phyloP scores from a whole-genome alignment of 352 stramenopile species.

The Phytophthora cryptogea region DNA sequence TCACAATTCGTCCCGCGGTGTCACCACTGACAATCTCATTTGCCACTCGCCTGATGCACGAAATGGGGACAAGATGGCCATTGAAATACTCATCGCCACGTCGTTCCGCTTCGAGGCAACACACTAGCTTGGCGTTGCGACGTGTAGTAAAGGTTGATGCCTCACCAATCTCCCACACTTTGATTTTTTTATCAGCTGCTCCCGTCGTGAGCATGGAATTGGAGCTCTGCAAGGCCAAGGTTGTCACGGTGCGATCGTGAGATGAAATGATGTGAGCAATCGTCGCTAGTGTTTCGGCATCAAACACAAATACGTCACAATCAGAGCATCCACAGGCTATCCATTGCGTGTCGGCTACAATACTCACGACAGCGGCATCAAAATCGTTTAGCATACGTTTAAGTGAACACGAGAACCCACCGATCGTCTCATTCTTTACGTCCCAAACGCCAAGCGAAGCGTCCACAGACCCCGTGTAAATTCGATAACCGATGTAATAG shows the following conservation, averaged over 20 bases:
- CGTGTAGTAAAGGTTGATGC: constrained; percentile 27
- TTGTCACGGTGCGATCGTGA: constrained; percentile 54
- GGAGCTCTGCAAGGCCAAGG: constrained; percentile 51
- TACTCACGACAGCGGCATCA: constrained; percentile 71
- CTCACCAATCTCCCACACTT: constrained; percentile 61
- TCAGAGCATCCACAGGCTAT: constrained; percentile 67
- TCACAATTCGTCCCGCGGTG: constrained; percentile 53
- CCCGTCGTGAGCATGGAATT: constrained; percentile 55
- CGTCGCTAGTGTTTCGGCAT: constrained; percentile 41
- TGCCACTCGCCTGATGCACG: constrained; percentile 57
- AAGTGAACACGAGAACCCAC: constrained; percentile 55
- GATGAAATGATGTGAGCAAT: constrained; percentile 59
- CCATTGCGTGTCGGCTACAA: constrained; percentile 58
- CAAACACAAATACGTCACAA: constrained; percentile 76
- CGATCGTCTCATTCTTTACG: constrained; percentile 53
- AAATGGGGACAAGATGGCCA: constrained; percentile 57
- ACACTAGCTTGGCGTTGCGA: constrained; percentile 38
- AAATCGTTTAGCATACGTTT: constrained; percentile 65
- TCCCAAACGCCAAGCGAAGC: constrained; percentile 70
- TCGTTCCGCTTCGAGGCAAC: constrained; percentile 47
- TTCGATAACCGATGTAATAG: constrained; percentile 55
- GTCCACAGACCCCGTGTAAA: constrained; percentile 79
- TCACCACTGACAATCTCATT: constrained; percentile 83
- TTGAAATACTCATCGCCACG: constrained; percentile 50
- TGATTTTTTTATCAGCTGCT: constrained; percentile 62